phyloP scores from a whole-genome alignment of 176 grass and related monocot genomes.

The Dactylis glomerata region DNA sequence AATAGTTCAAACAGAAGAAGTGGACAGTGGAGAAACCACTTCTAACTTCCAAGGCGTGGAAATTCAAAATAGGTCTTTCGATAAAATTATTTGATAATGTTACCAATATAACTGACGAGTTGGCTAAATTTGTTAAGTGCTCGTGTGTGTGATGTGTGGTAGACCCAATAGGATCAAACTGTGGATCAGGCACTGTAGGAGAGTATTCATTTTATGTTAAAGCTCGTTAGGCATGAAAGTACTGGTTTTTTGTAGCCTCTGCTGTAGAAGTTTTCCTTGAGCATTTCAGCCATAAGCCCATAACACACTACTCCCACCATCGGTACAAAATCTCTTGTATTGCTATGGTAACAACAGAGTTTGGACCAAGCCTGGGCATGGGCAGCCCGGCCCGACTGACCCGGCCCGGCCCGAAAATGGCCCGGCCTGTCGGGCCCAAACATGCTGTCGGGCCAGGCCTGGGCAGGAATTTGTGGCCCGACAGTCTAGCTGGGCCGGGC shows the following conservation, averaged over 20 bases:
- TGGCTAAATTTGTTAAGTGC: not conserved
- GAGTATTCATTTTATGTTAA: not conserved
- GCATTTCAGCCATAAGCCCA: not conserved
- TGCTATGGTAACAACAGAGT: not conserved
- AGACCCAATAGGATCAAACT: not conserved
- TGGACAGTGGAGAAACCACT: not conserved
- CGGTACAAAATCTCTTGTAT: not conserved
- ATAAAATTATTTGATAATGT: not conserved
- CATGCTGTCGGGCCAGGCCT: no score
- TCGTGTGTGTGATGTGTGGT: not conserved
- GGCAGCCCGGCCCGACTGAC: no score
- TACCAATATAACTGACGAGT: not conserved
- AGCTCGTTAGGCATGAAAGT: not conserved
- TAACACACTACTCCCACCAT: not conserved
- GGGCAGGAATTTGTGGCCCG: no score
- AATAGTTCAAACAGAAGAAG: not conserved
- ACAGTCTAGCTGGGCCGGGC: no score
- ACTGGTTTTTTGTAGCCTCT: not conserved
- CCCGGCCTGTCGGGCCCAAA: no score
- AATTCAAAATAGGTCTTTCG: not conserved
- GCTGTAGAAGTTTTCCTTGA: not conserved
- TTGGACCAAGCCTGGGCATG: no score
- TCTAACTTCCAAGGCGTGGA: not conserved
- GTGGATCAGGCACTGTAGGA: not conserved
- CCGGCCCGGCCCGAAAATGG: no score